A percentile compares a stretch with the other conserved stretches of the same genome.
These are phyloP conservation scores for Zoysia japonica DNA, from an alignment of 176 grass and related monocot species.

Conservation along the genomic window DNA sequence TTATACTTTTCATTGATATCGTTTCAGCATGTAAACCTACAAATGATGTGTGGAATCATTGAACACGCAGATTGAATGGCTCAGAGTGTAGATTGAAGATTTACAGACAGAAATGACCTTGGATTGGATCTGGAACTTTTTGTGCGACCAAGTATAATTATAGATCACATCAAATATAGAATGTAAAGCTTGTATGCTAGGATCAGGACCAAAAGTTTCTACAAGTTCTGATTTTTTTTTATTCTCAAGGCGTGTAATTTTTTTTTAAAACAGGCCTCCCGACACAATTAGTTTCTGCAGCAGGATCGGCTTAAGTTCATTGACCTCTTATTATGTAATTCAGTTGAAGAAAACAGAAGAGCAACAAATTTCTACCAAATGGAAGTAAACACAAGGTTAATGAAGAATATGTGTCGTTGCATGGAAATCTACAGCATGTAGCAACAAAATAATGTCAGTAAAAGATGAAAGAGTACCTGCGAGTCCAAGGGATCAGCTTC, in stretches of 20 bases:
- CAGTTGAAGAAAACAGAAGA: slow-evolving; percentile 20
- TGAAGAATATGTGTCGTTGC: neutral
- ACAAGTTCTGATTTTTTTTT: neutral
- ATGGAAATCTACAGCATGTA: neutral
- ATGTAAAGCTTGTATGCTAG: slow-evolving; percentile 25
- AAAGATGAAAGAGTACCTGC: slow-evolving; percentile 59
- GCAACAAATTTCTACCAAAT: neutral
- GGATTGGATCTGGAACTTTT: neutral
- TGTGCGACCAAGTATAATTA: neutral
- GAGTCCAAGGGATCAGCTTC: slow-evolving; percentile 97
- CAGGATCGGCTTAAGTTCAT: slow-evolving; percentile 3
- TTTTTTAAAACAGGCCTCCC: neutral
- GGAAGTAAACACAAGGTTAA: neutral
- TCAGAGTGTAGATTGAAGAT: neutral
- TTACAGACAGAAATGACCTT: neutral
- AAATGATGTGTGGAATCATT: neutral
- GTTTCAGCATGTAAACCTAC: slow-evolving; percentile 9
- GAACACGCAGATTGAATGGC: neutral
- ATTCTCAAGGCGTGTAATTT: neutral
- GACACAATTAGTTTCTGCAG: slow-evolving; percentile 1
- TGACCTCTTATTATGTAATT: neutral
- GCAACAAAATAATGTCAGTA: slow-evolving; percentile 21
- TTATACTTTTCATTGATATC: neutral
- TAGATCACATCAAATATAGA: neutral
- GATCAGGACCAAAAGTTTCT: slow-evolving; percentile 19